Evolutionary conservation across 257 asterid genomes (phyloP), one percentile per base, ranked within the genome.

Genomic region (Craterostigma plantagineum): DNA sequence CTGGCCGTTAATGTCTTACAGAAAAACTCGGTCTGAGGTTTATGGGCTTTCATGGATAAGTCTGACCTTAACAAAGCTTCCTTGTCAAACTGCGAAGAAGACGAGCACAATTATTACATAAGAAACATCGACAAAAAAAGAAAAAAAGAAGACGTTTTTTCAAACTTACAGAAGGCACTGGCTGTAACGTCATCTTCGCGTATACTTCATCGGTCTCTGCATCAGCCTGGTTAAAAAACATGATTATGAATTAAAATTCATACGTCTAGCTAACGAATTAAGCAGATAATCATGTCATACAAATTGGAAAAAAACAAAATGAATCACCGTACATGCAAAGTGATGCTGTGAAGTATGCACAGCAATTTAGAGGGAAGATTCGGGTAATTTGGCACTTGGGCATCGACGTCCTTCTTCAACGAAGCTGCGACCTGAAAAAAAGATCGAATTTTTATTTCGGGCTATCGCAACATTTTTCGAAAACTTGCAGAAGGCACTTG

Each of bases 201-300:
- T 86, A 86, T 9, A 86, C 94, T 57, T 86, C 96, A 61, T 87
- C 97, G 4, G 95, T 76, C 61, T 87, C 97, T 11, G 82, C 72
- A 71, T 87, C 97, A 35, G 97, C 97, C 97, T 87, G 54, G 62
- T 30, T 59, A n/a, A 48, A 40, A 35, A 33, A 40, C 37, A 11
- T 48, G 35, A 44, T n/a, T 16, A 34, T 41, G 13, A 41, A 12
- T 12, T 11, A 8, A 41, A 41, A 11, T 7, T 16, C 45, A 15
- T 12, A 16, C 45, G 3, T 14, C 4, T 12, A 41, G 45, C 15
- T n/a, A n/a, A n/a, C n/a, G n/a, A n/a, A n/a, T n/a, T 41, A 16
- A n/a, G 34, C 10, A n/a, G n/a, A n/a, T n/a, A n/a, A n/a, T n/a
- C n/a, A n/a, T 23, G 34, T 16, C 35, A 16, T 16, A 43, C 11